Evolutionary conservation across 768 basidiomycete genomes (phyloP).

Genomic region (Mycena latifolia): DNA sequence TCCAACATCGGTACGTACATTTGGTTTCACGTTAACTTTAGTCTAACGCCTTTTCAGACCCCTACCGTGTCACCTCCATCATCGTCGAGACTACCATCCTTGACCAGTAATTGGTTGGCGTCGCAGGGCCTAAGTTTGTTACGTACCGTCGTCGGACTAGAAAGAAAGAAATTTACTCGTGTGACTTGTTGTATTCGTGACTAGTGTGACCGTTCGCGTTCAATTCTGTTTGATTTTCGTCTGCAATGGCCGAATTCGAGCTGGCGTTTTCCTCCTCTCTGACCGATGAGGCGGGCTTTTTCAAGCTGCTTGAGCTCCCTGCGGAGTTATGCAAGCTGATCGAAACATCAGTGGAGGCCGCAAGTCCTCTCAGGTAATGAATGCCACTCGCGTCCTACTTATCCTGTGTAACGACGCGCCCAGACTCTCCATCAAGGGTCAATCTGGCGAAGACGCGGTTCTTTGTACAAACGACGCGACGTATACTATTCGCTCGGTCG

Average conservation of each 20-base stretch:
- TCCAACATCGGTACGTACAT: conserved; percentile 89
- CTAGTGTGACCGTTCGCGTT: conserved; percentile 18
- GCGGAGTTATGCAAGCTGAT: conserved; percentile 73
- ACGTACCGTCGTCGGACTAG: background rate
- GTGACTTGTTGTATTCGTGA: background rate
- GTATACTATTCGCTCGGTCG: conserved; percentile 87
- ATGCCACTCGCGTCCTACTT: conserved; percentile 15
- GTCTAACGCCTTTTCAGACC: conserved; percentile 64
- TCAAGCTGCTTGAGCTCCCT: conserved; percentile 80
- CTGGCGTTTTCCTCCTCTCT: conserved; percentile 66
- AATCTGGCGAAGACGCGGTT: conserved; percentile 87
- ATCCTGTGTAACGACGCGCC: conserved; percentile 32
- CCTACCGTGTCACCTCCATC: conserved; percentile 93
- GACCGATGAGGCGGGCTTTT: conserved; percentile 63
- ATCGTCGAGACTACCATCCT: conserved; percentile 90
- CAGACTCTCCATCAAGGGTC: conserved; percentile 86
- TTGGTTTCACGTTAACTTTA: background rate
- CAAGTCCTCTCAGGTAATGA: conserved; percentile 45
- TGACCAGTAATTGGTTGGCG: conserved; percentile 58
- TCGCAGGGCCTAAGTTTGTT: background rate
- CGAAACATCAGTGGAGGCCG: conserved; percentile 60
- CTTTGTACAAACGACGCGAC: conserved; percentile 88
- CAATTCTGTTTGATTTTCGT: too few species aligned
- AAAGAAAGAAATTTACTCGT: conserved; percentile 7
- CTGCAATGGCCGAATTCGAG: conserved; percentile 58